A percentile compares a stretch with the other conserved stretches of the same genome.
Evolutionary conservation across 176 grass and related monocot genomes (phyloP).

Genomic region (Oryza officinalis): DNA sequence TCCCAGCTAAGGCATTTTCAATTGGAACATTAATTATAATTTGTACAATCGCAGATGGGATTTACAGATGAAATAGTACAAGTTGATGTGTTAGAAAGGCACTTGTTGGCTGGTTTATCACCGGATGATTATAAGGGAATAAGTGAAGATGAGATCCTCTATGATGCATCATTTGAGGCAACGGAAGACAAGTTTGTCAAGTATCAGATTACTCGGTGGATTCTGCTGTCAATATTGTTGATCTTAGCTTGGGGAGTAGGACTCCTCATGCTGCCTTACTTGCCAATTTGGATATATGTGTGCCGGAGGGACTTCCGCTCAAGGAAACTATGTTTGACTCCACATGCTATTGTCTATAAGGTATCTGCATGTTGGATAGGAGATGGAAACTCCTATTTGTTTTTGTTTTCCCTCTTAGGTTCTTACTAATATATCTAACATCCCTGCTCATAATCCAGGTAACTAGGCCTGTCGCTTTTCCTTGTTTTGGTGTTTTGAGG

Average conservation of each 20-base stretch:
- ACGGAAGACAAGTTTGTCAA: constrained; percentile 59
- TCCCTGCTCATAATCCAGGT: constrained; percentile 41
- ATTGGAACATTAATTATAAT: not conserved
- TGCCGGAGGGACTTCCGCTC: constrained; percentile 46
- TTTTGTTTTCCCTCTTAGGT: not conserved
- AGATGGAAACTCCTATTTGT: not conserved
- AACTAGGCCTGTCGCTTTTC: constrained; percentile 40
- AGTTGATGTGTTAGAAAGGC: constrained; percentile 54
- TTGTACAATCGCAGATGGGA: constrained; percentile 48
- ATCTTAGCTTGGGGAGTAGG: constrained; percentile 75
- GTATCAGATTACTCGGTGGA: constrained; percentile 63
- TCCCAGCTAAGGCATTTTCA: not conserved
- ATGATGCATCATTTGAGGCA: constrained; percentile 57
- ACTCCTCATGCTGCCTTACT: constrained; percentile 61
- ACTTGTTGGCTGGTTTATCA: constrained; percentile 46
- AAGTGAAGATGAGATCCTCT: constrained; percentile 51
- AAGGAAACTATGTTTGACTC: constrained; percentile 62
- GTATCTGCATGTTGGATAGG: constrained; percentile 23
- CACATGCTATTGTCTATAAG: constrained; percentile 66
- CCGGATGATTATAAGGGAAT: constrained; percentile 20
- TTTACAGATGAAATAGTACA: constrained; percentile 44
- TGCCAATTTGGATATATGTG: constrained; percentile 57
- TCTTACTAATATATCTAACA: not conserved
- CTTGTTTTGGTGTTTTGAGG: constrained; percentile 12
- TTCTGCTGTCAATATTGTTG: constrained; percentile 57